Conservation (phyloP, 495 filamentous ascomycete genomes). For the Acidiella bohemica region DNA sequence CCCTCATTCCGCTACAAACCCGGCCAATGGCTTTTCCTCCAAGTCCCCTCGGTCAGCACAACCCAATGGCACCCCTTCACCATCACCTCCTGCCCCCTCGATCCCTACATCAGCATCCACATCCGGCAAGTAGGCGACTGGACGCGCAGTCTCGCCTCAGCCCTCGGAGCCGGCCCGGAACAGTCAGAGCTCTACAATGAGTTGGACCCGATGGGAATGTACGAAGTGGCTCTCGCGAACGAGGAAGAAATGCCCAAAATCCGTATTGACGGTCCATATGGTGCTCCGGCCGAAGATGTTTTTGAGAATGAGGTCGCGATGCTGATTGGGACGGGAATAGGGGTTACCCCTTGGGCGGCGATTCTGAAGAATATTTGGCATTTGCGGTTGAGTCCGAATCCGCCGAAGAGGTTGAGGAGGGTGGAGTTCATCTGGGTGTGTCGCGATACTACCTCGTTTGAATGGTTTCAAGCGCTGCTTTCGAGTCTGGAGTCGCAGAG, state of each 20-base stretch:
- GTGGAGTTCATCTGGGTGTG: slow-evolving; percentile 99
- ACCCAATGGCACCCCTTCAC: slow-evolving; percentile 99
- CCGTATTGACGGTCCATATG: slow-evolving; percentile 90
- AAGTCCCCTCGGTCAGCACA: slow-evolving; percentile 73
- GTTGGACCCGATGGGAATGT: slow-evolving; percentile 90
- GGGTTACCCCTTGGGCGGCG: slow-evolving; percentile 92
- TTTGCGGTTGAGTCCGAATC: slow-evolving; percentile 69
- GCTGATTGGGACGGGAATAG: slow-evolving; percentile 93
- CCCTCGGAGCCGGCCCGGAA: slow-evolving; percentile 77
- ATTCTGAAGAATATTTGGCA: slow-evolving; percentile 99
- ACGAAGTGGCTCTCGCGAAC: slow-evolving; percentile 91
- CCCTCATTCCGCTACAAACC: slow-evolving; percentile 96
- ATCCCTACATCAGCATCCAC: slow-evolving; percentile 86
- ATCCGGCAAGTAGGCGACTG: slow-evolving; percentile 95
- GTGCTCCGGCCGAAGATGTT: slow-evolving; percentile 90
- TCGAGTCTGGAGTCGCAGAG: slow-evolving; percentile 84
- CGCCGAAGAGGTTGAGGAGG: slow-evolving; percentile 72
- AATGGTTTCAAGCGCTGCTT: slow-evolving; percentile 95
- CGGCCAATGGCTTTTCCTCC: slow-evolving; percentile 93
- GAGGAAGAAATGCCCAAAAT: slow-evolving; percentile 79
- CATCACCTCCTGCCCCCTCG: slow-evolving; percentile 95
- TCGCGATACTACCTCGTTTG: slow-evolving; percentile 88
- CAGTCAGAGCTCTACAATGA: slow-evolving; percentile 76
- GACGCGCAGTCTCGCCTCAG: slow-evolving; percentile 73
- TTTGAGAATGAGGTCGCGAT: slow-evolving; percentile 98